Evolutionary conservation across 352 stramenopile genomes (phyloP), one percentile per base, ranked within the genome.

Genomic region (Globisporangium yorkense): DNA sequence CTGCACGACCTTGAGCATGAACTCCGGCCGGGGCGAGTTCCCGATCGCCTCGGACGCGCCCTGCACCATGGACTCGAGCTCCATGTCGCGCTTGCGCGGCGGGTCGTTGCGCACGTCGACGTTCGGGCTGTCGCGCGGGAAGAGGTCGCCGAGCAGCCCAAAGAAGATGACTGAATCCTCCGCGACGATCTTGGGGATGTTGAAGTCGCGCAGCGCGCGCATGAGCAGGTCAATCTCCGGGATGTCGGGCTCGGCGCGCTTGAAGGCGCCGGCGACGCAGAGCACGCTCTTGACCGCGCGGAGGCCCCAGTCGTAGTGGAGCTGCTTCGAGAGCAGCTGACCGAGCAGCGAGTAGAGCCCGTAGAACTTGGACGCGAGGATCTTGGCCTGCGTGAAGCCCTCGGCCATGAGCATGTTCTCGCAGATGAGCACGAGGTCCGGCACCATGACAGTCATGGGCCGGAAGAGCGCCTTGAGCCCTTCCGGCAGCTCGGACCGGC

Each of bases 351-450:
- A 97, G 67, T 98, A 98, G 31, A 98, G 75, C 0, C 90, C 92
- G 53, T 98, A 98, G 60, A 98, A 98, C 68, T 98, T 98, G 39
- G 87, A 96, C 10, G 95, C 94, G 5, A 98, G 74, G 24, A 96
- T 88, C 70, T 98, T 98, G 35, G 90, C 90, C 37, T 96, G 82
- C 27, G 94, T 96, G 60, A 98, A 98, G 8, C 95, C 95, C 76
- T 98, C 90, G 5, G 92, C 92, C 91, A 98, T 98, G 40, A 98
- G 74, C 90, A 98, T 98, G 70, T 98, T 98, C 69, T 98, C 95
- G 67, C 92, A 98, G 63, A 98, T 98, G 20, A 98, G 68, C 55
- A 98, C 90, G 1, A 98, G 70, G 68, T 98, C 94, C 12, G 95
- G 95, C 35, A 98, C 94, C 92, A 98, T 98, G 46, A 98, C 91